These are phyloP conservation scores for Passiflora organensis DNA, from an alignment of 345 rosid species.

Conservation along the genomic window DNA sequence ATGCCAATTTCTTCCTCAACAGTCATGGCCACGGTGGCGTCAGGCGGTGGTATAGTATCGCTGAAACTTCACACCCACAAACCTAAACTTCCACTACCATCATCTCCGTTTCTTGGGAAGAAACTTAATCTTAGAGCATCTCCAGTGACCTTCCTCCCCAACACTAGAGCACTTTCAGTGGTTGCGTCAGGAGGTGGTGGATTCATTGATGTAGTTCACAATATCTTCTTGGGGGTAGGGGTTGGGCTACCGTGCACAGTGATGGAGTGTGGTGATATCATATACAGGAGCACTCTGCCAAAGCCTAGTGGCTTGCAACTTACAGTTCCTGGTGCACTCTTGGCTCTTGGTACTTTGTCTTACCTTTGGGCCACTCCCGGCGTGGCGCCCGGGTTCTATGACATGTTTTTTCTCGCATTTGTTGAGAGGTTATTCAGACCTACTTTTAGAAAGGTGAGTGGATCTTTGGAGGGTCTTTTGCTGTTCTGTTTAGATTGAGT, in stretches of 20 bases:
- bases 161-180: constrained; percentile 24
- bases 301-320: constrained; percentile 65
- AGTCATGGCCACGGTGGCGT: constrained; percentile 58
- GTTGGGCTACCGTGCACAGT: constrained; percentile 96
- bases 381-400: constrained; percentile 96
- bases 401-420: constrained; percentile 95
- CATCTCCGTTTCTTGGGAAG: constrained; percentile 61
- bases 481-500: neutral
- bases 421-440: constrained; percentile 77
- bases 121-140: constrained; percentile 36
- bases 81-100: constrained; percentile 14
- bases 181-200: constrained; percentile 47
- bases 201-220: constrained; percentile 50
- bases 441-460: constrained; percentile 67
- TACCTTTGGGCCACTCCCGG: constrained; percentile 99
- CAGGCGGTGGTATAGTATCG: constrained; percentile 40
- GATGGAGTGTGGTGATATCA: constrained; percentile 95
- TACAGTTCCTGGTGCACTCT: constrained; percentile 71
- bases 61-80: constrained; percentile 31
- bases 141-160: constrained; percentile 21
- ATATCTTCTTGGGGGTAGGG: constrained; percentile 87
- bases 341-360: constrained; percentile 75
- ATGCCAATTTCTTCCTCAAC: constrained; percentile 7
- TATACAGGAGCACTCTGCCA: constrained; percentile 90
- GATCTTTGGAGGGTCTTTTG: constrained; percentile 3